These are phyloP conservation scores for Monilinia fructicola DNA, from an alignment of 2,329 filamentous ascomycete genomes.

Conservation along the genomic window DNA sequence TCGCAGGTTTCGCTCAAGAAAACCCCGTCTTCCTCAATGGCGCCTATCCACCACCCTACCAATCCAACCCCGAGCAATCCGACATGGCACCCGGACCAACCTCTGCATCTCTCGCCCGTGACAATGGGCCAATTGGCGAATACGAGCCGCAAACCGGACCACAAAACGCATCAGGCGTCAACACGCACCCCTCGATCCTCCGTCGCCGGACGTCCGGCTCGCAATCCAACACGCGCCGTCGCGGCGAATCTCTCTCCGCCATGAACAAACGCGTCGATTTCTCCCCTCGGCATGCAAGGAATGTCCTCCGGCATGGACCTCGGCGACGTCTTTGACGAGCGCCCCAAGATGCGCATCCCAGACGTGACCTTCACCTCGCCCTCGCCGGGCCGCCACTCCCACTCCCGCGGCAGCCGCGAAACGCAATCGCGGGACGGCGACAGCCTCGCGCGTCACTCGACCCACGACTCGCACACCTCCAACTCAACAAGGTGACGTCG, in stretches of 20 bases:
- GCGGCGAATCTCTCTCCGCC: slow-evolving; percentile 56
- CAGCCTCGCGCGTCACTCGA: slow-evolving; percentile 28
- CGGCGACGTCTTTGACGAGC: slow-evolving; percentile 64
- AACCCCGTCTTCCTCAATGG: slow-evolving; percentile 38
- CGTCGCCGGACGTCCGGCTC: slow-evolving; percentile 47
- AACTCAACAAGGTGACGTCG: slow-evolving; percentile 39
- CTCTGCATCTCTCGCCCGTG: slow-evolving; percentile 40
- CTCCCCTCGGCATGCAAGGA: slow-evolving; percentile 65
- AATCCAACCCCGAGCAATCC: slow-evolving; percentile 10
- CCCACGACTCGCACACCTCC: slow-evolving; percentile 27
- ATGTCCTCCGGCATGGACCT: slow-evolving; percentile 58
- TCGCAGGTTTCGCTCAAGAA: slow-evolving; percentile 37
- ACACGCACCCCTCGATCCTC: slow-evolving; percentile 53
- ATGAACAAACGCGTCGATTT: slow-evolving; percentile 68
- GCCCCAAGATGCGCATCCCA: slow-evolving; percentile 41
- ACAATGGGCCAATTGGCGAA: slow-evolving; percentile 18
- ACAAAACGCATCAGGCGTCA: slow-evolving; percentile 23
- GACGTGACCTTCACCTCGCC: slow-evolving; percentile 33
- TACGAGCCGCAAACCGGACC: slow-evolving; percentile 12
- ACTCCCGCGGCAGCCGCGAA: neutral
- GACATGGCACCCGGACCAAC: slow-evolving; percentile 37
- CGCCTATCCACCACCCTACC: slow-evolving; percentile 33
- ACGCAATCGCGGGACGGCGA: slow-evolving; percentile 23
- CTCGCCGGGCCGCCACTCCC: slow-evolving; percentile 37
- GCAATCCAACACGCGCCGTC: slow-evolving; percentile 44